Conservation (phyloP, 495 filamentous ascomycete genomes). For the Tricharina praecox region DNA sequence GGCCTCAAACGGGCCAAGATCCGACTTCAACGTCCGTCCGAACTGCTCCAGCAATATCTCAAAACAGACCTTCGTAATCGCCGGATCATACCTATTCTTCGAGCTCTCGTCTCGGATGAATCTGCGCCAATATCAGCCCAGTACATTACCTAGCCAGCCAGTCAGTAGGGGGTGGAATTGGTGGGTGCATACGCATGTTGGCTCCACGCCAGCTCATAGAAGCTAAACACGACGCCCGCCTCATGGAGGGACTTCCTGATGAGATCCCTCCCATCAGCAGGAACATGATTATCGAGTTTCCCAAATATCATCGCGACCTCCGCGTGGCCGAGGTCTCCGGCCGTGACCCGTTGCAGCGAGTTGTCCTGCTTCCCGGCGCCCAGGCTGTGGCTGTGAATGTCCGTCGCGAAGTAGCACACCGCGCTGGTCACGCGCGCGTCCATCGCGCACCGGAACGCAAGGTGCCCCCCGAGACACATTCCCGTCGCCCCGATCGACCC, state of each 20-base stretch:
- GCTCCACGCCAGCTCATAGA: conserved; percentile 78
- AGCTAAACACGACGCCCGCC: conserved; percentile 56
- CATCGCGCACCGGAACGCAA: conserved; percentile 68
- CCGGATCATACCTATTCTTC: conserved; percentile 85
- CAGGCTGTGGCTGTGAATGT: conserved; percentile 63
- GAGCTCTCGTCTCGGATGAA: conserved; percentile 93
- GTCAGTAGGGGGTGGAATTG: no score
- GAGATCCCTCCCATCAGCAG: conserved; percentile 65
- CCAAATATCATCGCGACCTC: conserved; percentile 60
- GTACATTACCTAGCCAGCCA: no score
- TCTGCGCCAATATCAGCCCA: conserved; percentile 38
- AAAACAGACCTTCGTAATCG: conserved; percentile 74
- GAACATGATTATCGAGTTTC: conserved; percentile 78
- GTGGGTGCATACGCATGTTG: conserved; percentile 48
- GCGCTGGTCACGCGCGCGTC: conserved; percentile 58
- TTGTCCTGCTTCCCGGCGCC: conserved; percentile 54
- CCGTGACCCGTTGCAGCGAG: conserved; percentile 36
- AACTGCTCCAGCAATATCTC: conserved; percentile 82
- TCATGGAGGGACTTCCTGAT: conserved; percentile 72
- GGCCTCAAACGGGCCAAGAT: conserved; percentile 39
- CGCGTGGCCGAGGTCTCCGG: conserved; percentile 1
- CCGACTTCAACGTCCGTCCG: conserved; percentile 55
- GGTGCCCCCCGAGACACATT: conserved; percentile 91
- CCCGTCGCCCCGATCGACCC: conserved; percentile 69
- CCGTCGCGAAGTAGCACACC: conserved; percentile 85